Evolutionary conservation across 768 basidiomycete species (phyloP), one percentile per base, ranked within the genome.

Genomic region (Amanita pallidorosea): DNA sequence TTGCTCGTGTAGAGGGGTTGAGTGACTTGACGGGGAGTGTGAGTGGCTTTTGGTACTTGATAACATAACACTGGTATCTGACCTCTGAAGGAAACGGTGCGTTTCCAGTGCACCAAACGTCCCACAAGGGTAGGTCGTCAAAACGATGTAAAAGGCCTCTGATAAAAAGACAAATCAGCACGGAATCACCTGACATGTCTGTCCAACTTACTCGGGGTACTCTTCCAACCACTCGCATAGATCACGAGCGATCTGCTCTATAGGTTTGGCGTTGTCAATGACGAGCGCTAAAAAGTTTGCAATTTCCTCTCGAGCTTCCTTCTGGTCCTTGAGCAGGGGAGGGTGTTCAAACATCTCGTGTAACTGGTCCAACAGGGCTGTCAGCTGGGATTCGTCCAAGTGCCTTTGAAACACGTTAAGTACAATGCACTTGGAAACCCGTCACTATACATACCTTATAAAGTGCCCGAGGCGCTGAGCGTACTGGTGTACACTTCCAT

Each of bases 41-140:
- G 45, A 49, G 47, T 25, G 6, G 47, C 34, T 25, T 45, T n/a
- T 12, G 17, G 8, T 49, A 4, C 18, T 22, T 3, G 22, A 3
- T 11, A 20, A n/a, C n/a, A n/a, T 12, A 37, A 9, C 31, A 4
- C 4, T 29, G 13, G 7, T 41, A 15, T 18, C 69, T 42, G 55
- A 87, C 85, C 68, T 88, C 83, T 9, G 75, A 72, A 2, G 85
- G 81, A 54, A 85, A 84, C 1, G 80, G 75, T 2, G 76, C 70
- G 5, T 65, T 60, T 4, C 84, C 82, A 0, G 81, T 87, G 52
- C 81, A 86, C 85, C 85, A 89, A 7, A 87, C 63, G 50, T 83
- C 80, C 79, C 82, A 88, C 25, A 89, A 63, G 12, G 65, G 62
- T 2, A 63, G 53, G 5, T 74, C 71, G 49, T 84, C 83, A 0